Evolutionary conservation across 1,284 basidiomycete genomes (phyloP).

Genomic region (Cronartium quercuum): DNA sequence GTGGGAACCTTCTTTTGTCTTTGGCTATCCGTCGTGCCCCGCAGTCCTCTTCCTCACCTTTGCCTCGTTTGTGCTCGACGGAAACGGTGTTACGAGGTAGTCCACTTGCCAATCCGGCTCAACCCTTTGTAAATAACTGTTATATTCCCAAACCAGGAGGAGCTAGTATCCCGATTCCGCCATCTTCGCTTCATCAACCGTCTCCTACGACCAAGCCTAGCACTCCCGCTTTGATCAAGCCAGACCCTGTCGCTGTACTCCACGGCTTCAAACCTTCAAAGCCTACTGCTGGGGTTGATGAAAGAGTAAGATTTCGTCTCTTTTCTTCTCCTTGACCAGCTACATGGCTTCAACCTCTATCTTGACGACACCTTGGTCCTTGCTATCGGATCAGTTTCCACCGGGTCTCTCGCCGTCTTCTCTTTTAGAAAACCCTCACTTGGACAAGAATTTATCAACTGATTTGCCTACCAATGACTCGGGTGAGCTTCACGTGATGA

Average conservation of each 20-base stretch:
- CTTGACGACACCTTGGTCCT: neutral
- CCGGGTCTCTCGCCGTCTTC: neutral
- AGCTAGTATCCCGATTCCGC: neutral
- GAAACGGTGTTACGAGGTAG: neutral
- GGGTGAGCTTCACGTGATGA: neutral
- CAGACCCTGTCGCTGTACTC: neutral
- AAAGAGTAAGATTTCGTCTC: neutral
- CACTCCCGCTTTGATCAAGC: neutral
- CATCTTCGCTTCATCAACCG: neutral
- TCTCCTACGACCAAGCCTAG: neutral
- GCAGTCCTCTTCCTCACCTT: neutral
- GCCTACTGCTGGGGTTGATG: neutral
- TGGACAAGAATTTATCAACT: neutral
- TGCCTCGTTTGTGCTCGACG: neutral
- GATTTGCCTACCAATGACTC: neutral
- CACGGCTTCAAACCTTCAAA: neutral
- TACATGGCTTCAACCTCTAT: neutral
- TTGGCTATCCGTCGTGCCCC: neutral
- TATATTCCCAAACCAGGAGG: conserved; percentile 2
- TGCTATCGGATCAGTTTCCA: neutral
- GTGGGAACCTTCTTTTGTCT: neutral
- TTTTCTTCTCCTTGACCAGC: neutral
- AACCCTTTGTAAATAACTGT: neutral
- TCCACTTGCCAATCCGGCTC: neutral
- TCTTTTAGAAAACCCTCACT: neutral